Evolutionary conservation across 73 alveolate species (phyloP).

Genomic region (Halteria grandinella): DNA sequence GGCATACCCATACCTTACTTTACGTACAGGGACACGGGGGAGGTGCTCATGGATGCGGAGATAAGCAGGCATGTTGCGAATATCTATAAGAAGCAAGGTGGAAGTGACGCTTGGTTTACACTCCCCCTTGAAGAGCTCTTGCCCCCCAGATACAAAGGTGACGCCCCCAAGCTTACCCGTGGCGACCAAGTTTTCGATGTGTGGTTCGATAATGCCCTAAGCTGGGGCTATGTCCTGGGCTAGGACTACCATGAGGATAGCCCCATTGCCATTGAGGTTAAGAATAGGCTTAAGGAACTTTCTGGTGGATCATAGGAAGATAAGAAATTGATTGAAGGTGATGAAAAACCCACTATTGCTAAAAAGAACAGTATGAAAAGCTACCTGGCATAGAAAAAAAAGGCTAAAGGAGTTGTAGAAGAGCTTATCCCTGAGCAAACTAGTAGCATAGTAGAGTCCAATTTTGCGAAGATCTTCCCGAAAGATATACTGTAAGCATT

Average conservation of each 20-base stretch:
- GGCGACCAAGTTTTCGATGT: conserved; percentile 57
- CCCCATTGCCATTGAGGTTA: too few species aligned
- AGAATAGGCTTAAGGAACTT: too few species aligned
- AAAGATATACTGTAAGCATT: too few species aligned
- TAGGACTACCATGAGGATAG: conserved; percentile 8
- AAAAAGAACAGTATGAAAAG: neutral
- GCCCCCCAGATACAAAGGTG: conserved; percentile 38
- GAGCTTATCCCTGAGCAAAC: too few species aligned
- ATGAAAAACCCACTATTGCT: neutral
- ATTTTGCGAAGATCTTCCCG: too few species aligned
- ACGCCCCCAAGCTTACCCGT: conserved; percentile 28
- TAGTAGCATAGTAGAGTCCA: too few species aligned
- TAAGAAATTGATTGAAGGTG: neutral
- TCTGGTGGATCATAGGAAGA: too few species aligned
- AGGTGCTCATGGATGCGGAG: conserved; percentile 35
- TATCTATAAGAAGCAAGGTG: conserved; percentile 40
- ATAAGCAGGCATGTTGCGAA: conserved; percentile 41
- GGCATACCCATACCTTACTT: conserved; percentile 81
- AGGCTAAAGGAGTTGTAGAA: neutral
- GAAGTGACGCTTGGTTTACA: conserved; percentile 67
- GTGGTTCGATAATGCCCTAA: conserved; percentile 54
- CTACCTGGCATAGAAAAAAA: neutral
- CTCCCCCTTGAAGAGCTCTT: conserved; percentile 40
- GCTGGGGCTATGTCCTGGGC: conserved; percentile 49
- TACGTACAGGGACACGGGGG: conserved; percentile 31